Evolutionary conservation across 192 early-diverging fungal genomes (phyloP), one percentile per base, ranked within the genome.

Genomic region (Allomyces javanicus): DNA sequence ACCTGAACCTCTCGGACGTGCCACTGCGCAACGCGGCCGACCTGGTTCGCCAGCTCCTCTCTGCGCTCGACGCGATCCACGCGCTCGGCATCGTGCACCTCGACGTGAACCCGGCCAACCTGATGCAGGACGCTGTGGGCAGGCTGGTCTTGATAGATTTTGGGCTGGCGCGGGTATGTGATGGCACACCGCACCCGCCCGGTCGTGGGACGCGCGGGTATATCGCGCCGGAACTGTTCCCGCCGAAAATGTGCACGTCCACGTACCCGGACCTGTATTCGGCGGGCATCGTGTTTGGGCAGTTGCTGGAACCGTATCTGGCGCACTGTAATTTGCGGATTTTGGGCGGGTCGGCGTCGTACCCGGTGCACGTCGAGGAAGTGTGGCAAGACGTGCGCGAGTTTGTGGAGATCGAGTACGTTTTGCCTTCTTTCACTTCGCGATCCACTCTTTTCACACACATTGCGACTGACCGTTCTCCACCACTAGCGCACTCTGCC

Each of bases 131-230:
- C 66, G 67, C 72, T 4, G 72, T 72, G 21, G 75, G 76, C 55
- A 72, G 77, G 64, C 68, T 87, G 17, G 77, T 83, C 66, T 74
- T 89, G 62, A 89, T 89, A 25, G 87, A 89, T 70, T 88, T 86
- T 75, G 87, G 87, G 9, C 75, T 89, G 22, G 84, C 87, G 7
- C 81, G 83, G 25, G 70, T 76, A 43, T 70, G 68, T 58, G 25
- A 64, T 3, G 58, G 63, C 0, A 63, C 65, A 3, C 65, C 73
- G 14, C 64, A 68, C 55, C 80, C 83, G 43, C 74, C 80, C 7
- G 82, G 84, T 62, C 78, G 87, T 25, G 88, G 88, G 1, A 90
- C 88, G 7, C 76, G 78, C 33, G 88, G 88, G 4, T 90, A 86
- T 76, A 79, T 90, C 65, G 84, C 88, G 25, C 84, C 84, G 10